Conservation (phyloP, 345 rosid species). For the Populus deltoides region DNA sequence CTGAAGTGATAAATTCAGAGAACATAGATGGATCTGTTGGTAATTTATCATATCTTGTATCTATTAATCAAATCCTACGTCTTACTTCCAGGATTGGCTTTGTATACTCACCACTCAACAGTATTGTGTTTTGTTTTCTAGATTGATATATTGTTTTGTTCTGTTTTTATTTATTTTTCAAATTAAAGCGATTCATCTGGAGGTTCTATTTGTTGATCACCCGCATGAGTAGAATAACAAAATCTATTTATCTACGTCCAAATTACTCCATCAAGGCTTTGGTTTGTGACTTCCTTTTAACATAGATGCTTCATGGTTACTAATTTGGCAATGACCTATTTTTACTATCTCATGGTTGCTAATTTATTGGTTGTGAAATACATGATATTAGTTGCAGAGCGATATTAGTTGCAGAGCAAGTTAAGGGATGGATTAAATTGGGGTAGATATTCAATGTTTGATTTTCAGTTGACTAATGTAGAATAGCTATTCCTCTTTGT, state of each 20-base stretch:
- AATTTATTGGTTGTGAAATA: too few species aligned
- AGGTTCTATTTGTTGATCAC: neutral
- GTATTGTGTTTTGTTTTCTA: conserved; percentile 9
- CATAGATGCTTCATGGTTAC: too few species aligned
- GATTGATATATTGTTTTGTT: neutral
- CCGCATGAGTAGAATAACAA: neutral
- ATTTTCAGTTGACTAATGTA: too few species aligned
- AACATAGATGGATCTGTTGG: conserved; percentile 32
- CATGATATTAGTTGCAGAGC: too few species aligned
- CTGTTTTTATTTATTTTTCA: neutral
- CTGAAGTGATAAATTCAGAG: conserved; percentile 24
- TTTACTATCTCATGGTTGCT: too few species aligned
- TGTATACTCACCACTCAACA: neutral
- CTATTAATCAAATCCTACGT: neutral
- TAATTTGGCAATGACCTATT: too few species aligned
- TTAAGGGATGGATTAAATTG: too few species aligned
- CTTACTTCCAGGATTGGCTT: neutral
- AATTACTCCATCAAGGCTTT: neutral
- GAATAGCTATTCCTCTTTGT: too few species aligned
- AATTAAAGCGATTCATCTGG: neutral
- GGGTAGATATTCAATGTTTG: too few species aligned
- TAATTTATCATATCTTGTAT: conserved; percentile 22
- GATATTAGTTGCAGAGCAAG: too few species aligned
- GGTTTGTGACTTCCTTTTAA: too few species aligned
- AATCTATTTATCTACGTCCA: neutral